Conservation (phyloP, 176 grass and related monocot genomes). For the Alloteropsis semialata region DNA sequence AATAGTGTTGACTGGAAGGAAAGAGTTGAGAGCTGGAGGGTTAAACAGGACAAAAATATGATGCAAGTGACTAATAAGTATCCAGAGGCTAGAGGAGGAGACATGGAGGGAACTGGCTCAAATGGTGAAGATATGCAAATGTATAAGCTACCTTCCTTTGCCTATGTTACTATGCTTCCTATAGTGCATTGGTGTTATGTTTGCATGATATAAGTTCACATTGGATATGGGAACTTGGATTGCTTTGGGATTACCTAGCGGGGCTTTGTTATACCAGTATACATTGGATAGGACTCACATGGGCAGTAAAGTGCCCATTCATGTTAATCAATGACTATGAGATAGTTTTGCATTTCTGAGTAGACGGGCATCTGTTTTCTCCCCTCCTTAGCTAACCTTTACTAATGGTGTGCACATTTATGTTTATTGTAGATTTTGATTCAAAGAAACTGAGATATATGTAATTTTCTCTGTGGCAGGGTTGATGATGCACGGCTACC, state of each 20-base stretch:
- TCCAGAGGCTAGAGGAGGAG: slow-evolving; percentile 72
- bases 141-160: slow-evolving; percentile 33
- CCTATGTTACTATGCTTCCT: neutral
- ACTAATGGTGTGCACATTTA: too few species aligned
- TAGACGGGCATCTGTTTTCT: too few species aligned
- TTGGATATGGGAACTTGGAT: slow-evolving; percentile 11
- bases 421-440: too few species aligned
- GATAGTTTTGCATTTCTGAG: too few species aligned
- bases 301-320: too few species aligned
- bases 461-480: slow-evolving; percentile 59
- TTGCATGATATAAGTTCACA: neutral
- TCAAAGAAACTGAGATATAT: too few species aligned
- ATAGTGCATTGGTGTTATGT: neutral
- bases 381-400: too few species aligned
- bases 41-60: slow-evolving; percentile 96
- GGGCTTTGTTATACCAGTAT: neutral
- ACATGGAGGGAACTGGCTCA: slow-evolving; percentile 84
- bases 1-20: slow-evolving; percentile 96
- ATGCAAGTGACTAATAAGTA: slow-evolving; percentile 89
- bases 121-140: slow-evolving; percentile 90
- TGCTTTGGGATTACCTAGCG: neutral
- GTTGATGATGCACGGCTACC: slow-evolving; percentile 78
- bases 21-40: slow-evolving; percentile 97
- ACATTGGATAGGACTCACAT: too few species aligned
- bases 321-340: too few species aligned